Percentiles rank a stretch among this genome's conserved stretches.
These are phyloP conservation scores for Aspergillus niger DNA, from an alignment of 2,329 filamentous ascomycete species.

Conservation along the genomic window DNA sequence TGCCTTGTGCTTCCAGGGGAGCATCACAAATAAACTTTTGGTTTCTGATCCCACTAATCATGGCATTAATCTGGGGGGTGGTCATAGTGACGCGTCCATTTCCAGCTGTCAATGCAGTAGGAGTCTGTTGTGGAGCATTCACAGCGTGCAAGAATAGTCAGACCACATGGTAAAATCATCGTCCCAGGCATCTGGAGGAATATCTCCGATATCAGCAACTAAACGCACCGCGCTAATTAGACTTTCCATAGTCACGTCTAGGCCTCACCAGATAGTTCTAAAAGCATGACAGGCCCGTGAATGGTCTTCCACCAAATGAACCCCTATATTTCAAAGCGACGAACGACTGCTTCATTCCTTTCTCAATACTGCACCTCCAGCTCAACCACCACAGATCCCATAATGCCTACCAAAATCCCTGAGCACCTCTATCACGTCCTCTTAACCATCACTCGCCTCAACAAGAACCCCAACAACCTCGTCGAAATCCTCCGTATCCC, in stretches of 20 bases:
- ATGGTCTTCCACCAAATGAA: not conserved
- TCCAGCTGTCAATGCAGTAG: not conserved
- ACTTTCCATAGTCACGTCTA: not conserved
- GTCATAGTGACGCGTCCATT: not conserved
- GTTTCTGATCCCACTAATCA: not conserved
- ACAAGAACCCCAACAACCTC: constrained; percentile 26
- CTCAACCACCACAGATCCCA: not conserved
- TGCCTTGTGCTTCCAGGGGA: not conserved
- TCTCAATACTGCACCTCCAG: not conserved
- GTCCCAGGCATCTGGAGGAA: not conserved
- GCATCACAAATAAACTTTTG: not conserved
- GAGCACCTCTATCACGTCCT: constrained; percentile 30
- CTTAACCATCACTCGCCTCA: constrained; percentile 25
- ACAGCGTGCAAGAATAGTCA: not conserved
- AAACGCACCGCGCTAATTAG: not conserved
- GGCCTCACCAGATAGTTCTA: not conserved
- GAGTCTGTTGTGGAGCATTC: not conserved
- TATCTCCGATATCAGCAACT: not conserved
- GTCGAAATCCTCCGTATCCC: constrained; percentile 30
- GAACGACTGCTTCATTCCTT: not conserved
- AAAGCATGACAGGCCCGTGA: not conserved
- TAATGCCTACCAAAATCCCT: not conserved
- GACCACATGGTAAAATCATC: not conserved
- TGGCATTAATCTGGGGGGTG: not conserved
- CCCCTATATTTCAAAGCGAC: not conserved